phyloP scores from a whole-genome alignment of 1,284 basidiomycete species.

The Irpex rosettiformis region DNA sequence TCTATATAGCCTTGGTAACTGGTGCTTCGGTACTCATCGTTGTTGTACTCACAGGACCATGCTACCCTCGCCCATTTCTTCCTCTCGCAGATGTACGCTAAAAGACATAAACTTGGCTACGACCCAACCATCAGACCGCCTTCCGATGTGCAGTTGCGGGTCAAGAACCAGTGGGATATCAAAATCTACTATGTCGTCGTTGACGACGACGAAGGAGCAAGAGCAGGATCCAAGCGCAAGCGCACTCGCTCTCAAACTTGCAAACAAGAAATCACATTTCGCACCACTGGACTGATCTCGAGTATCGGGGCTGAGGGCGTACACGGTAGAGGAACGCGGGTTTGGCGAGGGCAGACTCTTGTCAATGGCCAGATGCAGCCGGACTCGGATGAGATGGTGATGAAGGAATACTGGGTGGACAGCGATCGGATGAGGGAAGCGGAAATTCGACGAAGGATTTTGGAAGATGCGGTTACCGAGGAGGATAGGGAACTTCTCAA shows the following conservation, averaged over 20 bases:
- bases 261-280: neutral
- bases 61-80: no score
- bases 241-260: no score
- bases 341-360: constrained; percentile 3
- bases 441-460: neutral
- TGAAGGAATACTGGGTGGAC: neutral
- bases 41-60: neutral
- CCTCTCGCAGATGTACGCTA: neutral
- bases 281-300: constrained; percentile 3
- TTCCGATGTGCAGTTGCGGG: neutral
- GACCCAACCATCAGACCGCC: neutral
- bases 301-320: neutral
- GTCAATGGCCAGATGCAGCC: neutral
- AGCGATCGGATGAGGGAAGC: neutral
- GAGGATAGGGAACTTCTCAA: neutral
- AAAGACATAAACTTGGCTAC: neutral
- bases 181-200: no score
- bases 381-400: neutral
- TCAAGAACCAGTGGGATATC: no score
- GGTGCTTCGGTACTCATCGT: neutral
- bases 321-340: constrained; percentile 8
- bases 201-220: no score
- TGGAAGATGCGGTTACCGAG: neutral
- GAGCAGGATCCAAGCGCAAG: no score
- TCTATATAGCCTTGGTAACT: no score